Evolutionary conservation across 306 rosid species (phyloP).

Genomic region (Delonix regia): DNA sequence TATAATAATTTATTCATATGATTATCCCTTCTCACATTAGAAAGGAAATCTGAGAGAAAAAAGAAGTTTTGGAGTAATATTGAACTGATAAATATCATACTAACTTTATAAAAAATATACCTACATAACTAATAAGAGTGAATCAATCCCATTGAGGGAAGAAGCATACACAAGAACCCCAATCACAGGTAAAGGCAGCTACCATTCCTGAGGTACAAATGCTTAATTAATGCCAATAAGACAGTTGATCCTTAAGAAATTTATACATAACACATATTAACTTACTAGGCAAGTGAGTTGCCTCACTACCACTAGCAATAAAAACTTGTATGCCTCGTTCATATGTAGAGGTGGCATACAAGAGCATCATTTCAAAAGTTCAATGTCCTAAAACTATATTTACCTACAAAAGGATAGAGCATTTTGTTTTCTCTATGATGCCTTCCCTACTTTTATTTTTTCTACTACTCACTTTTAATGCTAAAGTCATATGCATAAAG

Average conservation of each 20-base stretch:
- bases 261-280: constrained; percentile 18
- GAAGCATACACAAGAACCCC: constrained; percentile 94
- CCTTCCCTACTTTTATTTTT: too few relatives aligned
- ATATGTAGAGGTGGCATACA: constrained; percentile 70
- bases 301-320: constrained; percentile 96
- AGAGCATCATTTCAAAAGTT: constrained; percentile 78
- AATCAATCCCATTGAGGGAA: constrained; percentile 80
- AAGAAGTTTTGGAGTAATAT: background rate
- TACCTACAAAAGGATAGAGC: too few relatives aligned
- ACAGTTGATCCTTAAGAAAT: background rate
- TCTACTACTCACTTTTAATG: too few relatives aligned
- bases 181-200: constrained; percentile 82
- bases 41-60: constrained; percentile 1
- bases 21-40: background rate
- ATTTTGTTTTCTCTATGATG: too few relatives aligned
- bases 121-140: constrained; percentile 86
- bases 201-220: constrained; percentile 75
- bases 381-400: constrained; percentile 88
- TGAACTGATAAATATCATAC: constrained; percentile 1
- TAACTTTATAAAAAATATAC: constrained; percentile 46
- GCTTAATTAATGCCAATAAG: constrained; percentile 31
- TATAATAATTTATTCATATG: too few relatives aligned
- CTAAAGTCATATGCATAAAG: too few relatives aligned
- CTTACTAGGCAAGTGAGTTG: constrained; percentile 91
- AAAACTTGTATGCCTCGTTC: constrained; percentile 76